phyloP scores from a whole-genome alignment of 1,139 yeast species.

The Pichia sp. region DNA sequence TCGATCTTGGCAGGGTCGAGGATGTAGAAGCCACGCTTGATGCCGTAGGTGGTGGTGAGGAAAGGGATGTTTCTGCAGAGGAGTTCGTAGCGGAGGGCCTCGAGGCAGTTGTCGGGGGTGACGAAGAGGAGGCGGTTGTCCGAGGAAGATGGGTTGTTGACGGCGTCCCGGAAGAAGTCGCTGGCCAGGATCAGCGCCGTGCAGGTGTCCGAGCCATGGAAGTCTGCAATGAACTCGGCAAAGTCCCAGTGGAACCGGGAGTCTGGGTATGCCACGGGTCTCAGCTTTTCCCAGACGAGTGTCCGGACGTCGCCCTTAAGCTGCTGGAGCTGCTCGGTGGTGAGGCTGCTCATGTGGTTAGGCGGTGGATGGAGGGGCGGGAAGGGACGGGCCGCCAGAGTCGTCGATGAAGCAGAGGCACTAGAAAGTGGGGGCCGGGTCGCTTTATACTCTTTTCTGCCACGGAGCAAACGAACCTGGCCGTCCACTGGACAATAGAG shows the following conservation, averaged over 20 bases:
- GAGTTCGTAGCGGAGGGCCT: slow-evolving; percentile 24
- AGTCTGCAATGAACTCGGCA: slow-evolving; percentile 32
- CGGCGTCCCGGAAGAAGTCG: slow-evolving; percentile 16
- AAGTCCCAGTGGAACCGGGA: slow-evolving; percentile 29
- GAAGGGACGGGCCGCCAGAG: too few relatives aligned
- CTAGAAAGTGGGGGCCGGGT: too few relatives aligned
- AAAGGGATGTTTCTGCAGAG: slow-evolving; percentile 24
- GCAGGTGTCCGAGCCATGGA: slow-evolving; percentile 26
- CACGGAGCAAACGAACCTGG: too few relatives aligned
- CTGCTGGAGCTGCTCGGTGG: slow-evolving; percentile 15
- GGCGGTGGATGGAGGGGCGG: too few relatives aligned
- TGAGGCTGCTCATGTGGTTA: not conserved
- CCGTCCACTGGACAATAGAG: too few relatives aligned
- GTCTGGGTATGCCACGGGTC: slow-evolving; percentile 31
- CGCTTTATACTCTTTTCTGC: too few relatives aligned
- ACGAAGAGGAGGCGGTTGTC: slow-evolving; percentile 20
- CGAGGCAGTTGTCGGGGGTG: slow-evolving; percentile 31
- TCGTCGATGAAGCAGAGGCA: too few relatives aligned
- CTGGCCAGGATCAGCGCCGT: slow-evolving; percentile 17
- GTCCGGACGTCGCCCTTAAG: slow-evolving; percentile 27
- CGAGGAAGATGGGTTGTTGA: not conserved
- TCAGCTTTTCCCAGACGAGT: slow-evolving; percentile 27
- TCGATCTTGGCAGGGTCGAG: slow-evolving; percentile 27
- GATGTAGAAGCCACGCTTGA: slow-evolving; percentile 28
- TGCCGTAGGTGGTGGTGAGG: slow-evolving; percentile 30